Conservation (phyloP, 257 asterid species). For the Plantago ovata region DNA sequence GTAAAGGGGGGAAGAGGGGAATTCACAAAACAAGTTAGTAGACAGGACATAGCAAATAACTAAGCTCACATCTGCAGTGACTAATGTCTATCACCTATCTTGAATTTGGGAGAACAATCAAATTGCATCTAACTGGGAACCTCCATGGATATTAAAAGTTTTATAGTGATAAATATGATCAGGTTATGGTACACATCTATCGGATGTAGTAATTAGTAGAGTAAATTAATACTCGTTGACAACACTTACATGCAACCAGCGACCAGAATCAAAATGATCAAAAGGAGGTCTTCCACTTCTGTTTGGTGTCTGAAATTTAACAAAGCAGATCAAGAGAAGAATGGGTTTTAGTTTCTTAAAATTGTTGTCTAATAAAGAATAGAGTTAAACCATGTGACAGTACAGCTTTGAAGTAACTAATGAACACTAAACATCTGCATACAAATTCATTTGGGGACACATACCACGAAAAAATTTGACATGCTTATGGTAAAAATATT, state of each 20-base stretch:
- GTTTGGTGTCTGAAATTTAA: slow-evolving; percentile 56
- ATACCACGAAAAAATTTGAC: slow-evolving; percentile 8
- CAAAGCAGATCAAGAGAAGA: slow-evolving; percentile 20
- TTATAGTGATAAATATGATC: slow-evolving; percentile 10
- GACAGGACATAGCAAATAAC: too few species aligned
- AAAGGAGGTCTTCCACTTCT: slow-evolving; percentile 87
- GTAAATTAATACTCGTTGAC: slow-evolving; percentile 8
- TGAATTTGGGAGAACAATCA: too few species aligned
- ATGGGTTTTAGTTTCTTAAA: slow-evolving; percentile 2
- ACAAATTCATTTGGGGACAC: not conserved
- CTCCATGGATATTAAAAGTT: too few species aligned
- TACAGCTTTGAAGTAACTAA: slow-evolving; percentile 15
- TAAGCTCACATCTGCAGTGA: too few species aligned
- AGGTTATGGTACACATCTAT: slow-evolving; percentile 9
- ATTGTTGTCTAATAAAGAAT: slow-evolving; percentile 9
- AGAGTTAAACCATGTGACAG: not conserved
- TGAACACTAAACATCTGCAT: slow-evolving; percentile 8
- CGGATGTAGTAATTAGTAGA: slow-evolving; percentile 15
- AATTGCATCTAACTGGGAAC: too few species aligned
- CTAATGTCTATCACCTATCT: too few species aligned
- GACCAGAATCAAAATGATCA: slow-evolving; percentile 82
- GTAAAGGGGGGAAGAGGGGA: too few species aligned
- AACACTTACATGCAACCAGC: slow-evolving; percentile 83
- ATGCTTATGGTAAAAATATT: not conserved
- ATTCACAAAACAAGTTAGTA: too few species aligned